These are phyloP conservation scores for Diutina sp. DNA, from an alignment of 1,139 yeast species.

Conservation along the genomic window DNA sequence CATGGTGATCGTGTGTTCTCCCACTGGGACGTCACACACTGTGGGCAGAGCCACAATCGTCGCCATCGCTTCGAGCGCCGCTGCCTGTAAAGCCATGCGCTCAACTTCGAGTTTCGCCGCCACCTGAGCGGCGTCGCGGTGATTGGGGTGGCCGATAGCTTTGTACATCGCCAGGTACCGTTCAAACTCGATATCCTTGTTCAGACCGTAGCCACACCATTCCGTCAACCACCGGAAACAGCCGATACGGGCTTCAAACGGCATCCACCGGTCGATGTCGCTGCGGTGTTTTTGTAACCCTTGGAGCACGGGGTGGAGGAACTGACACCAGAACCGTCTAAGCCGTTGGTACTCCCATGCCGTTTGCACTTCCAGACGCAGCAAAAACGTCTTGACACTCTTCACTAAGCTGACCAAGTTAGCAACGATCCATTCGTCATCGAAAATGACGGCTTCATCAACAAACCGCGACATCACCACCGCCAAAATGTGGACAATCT, in stretches of 20 bases:
- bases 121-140: conserved; percentile 38
- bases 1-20: conserved; percentile 31
- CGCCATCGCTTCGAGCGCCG: conserved; percentile 79
- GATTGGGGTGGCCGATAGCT: conserved; percentile 14
- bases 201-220: conserved; percentile 86
- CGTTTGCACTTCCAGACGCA: conserved; percentile 44
- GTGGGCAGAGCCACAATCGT: conserved; percentile 59
- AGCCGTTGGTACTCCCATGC: conserved; percentile 66
- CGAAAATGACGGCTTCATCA: conserved; percentile 33
- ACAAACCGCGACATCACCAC: conserved; percentile 57
- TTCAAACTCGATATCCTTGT: conserved; percentile 45
- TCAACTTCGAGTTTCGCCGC: conserved; percentile 80
- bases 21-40: conserved; percentile 33
- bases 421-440: conserved; percentile 60
- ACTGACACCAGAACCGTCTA: conserved; percentile 69
- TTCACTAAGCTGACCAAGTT: conserved; percentile 55
- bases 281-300: conserved; percentile 24
- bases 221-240: conserved; percentile 75
- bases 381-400: conserved; percentile 51
- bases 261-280: conserved; percentile 41
- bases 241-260: conserved; percentile 76
- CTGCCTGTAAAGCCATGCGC: conserved; percentile 52
- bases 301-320: conserved; percentile 55
- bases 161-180: conserved; percentile 54
- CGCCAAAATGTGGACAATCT: conserved; percentile 64